phyloP scores from a whole-genome alignment of 768 basidiomycete species.

The Leccinum olivaceopallidum region DNA sequence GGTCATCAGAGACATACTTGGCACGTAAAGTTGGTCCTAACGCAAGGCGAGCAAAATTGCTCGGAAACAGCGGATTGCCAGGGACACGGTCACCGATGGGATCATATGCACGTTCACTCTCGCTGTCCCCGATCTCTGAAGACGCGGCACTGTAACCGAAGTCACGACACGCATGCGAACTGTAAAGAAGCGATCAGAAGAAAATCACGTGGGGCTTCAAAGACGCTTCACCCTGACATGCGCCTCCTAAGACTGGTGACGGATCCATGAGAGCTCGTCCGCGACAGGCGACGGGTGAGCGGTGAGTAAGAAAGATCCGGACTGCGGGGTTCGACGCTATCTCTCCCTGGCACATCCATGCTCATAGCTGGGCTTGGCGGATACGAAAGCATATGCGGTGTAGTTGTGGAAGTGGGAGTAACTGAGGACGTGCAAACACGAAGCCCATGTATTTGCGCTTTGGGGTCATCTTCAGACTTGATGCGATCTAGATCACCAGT shows the following conservation, averaged over 20 bases:
- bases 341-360: constrained; percentile 19
- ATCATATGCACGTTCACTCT: constrained; percentile 42
- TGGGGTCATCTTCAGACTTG: constrained; percentile 17
- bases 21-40: constrained; percentile 63
- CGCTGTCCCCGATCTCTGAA: constrained; percentile 29
- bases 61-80: constrained; percentile 81
- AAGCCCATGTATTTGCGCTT: constrained; percentile 54
- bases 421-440: constrained; percentile 50
- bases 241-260: constrained; percentile 29
- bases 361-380: constrained; percentile 23
- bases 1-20: constrained; percentile 38
- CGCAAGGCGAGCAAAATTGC: constrained; percentile 71
- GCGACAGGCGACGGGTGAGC: constrained; percentile 26
- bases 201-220: background rate
- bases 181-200: constrained; percentile 8
- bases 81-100: constrained; percentile 63
- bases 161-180: constrained; percentile 21
- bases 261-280: constrained; percentile 29
- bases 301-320: constrained; percentile 22
- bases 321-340: constrained; percentile 27
- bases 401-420: constrained; percentile 27
- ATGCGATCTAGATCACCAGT: constrained; percentile 19
- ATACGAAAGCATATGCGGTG: constrained; percentile 29
- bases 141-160: constrained; percentile 7
- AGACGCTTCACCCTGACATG: constrained; percentile 20